Conservation (phyloP, 441 rosid genomes). For the Eutrema salsugineum region DNA sequence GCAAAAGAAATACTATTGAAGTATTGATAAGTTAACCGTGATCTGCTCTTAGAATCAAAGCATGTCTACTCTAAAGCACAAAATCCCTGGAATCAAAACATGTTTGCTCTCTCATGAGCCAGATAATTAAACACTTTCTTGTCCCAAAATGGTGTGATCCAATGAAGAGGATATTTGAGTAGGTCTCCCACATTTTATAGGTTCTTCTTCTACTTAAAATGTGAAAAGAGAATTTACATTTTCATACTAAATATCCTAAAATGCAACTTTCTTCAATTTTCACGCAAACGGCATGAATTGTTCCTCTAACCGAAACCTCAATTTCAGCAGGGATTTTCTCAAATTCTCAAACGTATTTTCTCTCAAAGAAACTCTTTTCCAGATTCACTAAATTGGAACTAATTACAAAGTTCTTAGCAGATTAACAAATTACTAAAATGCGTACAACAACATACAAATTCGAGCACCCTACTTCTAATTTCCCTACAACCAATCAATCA, state of each 20-base stretch:
- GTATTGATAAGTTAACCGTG: too few relatives aligned
- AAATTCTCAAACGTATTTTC: not conserved
- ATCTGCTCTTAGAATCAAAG: not conserved
- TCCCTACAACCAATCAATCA: not conserved
- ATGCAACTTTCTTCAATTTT: not conserved
- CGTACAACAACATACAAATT: not conserved
- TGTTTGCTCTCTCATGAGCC: not conserved
- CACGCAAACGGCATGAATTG: constrained; percentile 14
- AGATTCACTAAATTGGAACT: constrained; percentile 6
- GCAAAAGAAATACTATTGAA: not conserved
- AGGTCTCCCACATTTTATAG: not conserved
- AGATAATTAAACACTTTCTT: not conserved
- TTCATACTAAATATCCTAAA: not conserved
- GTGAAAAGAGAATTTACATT: not conserved
- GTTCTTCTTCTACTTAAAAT: not conserved
- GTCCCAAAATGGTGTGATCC: not conserved
- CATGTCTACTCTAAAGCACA: not conserved
- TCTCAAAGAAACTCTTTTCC: not conserved
- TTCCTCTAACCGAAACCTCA: constrained; percentile 19
- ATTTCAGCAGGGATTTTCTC: constrained; percentile 9
- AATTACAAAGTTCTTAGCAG: not conserved
- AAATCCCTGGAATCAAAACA: not conserved
- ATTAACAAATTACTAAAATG: not conserved
- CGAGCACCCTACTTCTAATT: not conserved
- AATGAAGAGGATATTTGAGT: not conserved